These are phyloP conservation scores for Amanita subjunquillea DNA, from an alignment of 768 basidiomycete genomes.

Conservation along the genomic window DNA sequence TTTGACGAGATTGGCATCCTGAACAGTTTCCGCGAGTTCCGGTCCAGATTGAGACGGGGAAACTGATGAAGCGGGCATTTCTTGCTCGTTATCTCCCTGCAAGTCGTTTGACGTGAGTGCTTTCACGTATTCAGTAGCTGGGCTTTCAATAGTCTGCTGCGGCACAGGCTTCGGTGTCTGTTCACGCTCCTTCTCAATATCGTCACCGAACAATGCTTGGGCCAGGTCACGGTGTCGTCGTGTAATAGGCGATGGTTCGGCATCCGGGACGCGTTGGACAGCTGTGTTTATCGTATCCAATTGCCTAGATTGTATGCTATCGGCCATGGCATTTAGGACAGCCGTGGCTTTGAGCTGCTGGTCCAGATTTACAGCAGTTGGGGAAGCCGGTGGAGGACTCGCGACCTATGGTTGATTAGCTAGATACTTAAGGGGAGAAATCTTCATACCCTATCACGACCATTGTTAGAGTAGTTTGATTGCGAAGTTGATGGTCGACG, in stretches of 20 bases:
- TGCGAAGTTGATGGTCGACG: conserved; percentile 79
- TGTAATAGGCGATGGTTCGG: conserved; percentile 33
- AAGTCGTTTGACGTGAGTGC: not conserved
- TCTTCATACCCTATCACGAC: conserved; percentile 28
- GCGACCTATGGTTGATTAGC: conserved; percentile 31
- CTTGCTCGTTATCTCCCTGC: not conserved
- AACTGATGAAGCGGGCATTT: not conserved
- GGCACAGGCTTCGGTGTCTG: conserved; percentile 11
- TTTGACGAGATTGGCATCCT: conserved; percentile 45
- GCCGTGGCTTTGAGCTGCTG: conserved; percentile 52
- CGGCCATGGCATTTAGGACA: conserved; percentile 53
- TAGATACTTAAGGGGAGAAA: conserved; percentile 2
- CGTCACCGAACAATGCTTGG: conserved; percentile 61
- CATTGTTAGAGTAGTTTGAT: conserved; percentile 56
- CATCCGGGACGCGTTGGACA: conserved; percentile 8
- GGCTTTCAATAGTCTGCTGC: conserved; percentile 11
- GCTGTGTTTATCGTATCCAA: conserved; percentile 7
- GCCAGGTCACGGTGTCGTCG: conserved; percentile 69
- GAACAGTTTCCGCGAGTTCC: not conserved
- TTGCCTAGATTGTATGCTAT: conserved; percentile 33
- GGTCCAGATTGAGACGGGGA: not conserved
- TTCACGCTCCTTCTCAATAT: conserved; percentile 18
- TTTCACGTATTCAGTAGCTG: not conserved
- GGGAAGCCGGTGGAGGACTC: conserved; percentile 40
- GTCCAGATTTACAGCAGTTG: conserved; percentile 27